phyloP scores from a whole-genome alignment of 805 yeast species.

The Lipomyces kockii region DNA sequence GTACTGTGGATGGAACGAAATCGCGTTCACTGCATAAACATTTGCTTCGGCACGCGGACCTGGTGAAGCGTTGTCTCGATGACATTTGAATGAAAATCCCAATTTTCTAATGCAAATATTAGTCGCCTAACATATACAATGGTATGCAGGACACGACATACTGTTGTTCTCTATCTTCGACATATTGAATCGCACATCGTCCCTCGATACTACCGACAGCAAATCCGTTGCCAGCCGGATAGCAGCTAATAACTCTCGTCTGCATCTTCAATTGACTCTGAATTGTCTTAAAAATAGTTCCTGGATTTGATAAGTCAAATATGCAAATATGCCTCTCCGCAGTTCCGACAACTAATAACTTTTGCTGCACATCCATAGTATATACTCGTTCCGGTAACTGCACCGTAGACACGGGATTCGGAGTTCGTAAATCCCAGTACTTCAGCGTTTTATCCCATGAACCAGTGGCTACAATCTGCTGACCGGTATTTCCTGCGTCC shows the following conservation, averaged over 20 bases:
- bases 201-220: constrained; percentile 95
- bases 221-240: constrained; percentile 89
- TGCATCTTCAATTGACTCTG: constrained; percentile 87
- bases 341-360: constrained; percentile 87
- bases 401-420: constrained; percentile 77
- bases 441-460: constrained; percentile 95
- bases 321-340: constrained; percentile 84
- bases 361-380: constrained; percentile 81
- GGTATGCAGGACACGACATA: constrained; percentile 10
- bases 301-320: constrained; percentile 78
- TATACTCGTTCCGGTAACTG: constrained; percentile 89
- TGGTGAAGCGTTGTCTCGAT: constrained; percentile 69
- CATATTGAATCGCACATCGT: constrained; percentile 90
- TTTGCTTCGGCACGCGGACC: constrained; percentile 59
- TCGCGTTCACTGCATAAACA: constrained; percentile 78
- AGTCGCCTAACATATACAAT: not conserved
- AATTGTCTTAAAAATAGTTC: constrained; percentile 71
- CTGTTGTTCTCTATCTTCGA: constrained; percentile 72
- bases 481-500: constrained; percentile 80
- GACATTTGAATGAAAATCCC: constrained; percentile 88
- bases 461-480: constrained; percentile 81
- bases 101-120: constrained; percentile 19
- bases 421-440: constrained; percentile 91
- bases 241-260: constrained; percentile 80
- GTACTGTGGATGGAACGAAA: constrained; percentile 83